Evolutionary conservation across 257 asterid genomes (phyloP).

Genomic region (Solanum bukasovii): DNA sequence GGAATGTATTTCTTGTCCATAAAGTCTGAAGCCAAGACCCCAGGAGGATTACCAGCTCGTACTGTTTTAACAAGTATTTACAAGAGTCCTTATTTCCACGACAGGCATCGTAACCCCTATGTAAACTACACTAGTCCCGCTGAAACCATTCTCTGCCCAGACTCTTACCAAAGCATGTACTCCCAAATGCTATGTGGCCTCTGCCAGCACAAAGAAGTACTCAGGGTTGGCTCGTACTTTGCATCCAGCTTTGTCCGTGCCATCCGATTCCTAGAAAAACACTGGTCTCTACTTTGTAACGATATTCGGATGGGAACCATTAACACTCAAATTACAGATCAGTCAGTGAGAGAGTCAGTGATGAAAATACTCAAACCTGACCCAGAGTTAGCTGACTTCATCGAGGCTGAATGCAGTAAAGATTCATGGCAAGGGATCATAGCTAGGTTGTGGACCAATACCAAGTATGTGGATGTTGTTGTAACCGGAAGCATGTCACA

Average conservation of each 20-base stretch:
- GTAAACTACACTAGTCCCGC: neutral
- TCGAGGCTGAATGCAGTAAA: neutral
- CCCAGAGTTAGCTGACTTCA: neutral
- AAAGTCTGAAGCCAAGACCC: neutral
- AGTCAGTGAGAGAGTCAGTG: neutral
- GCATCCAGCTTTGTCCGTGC: neutral
- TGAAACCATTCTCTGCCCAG: neutral
- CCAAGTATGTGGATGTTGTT: neutral
- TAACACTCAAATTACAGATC: neutral
- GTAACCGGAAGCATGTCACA: slow-evolving; percentile 5
- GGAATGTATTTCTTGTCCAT: neutral
- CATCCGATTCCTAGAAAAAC: neutral
- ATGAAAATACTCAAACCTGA: neutral
- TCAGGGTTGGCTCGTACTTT: neutral
- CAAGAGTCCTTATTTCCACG: neutral
- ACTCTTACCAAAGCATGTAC: neutral
- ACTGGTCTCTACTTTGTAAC: neutral
- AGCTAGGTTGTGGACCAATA: neutral
- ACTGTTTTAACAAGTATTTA: neutral
- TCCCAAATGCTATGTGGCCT: neutral
- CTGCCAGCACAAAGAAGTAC: neutral
- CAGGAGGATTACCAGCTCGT: slow-evolving; percentile 1
- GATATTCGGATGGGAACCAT: neutral
- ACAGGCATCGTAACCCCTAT: neutral
- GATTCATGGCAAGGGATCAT: neutral